Evolutionary conservation across 345 rosid genomes (phyloP).

Genomic region (Melaleuca alternifolia): DNA sequence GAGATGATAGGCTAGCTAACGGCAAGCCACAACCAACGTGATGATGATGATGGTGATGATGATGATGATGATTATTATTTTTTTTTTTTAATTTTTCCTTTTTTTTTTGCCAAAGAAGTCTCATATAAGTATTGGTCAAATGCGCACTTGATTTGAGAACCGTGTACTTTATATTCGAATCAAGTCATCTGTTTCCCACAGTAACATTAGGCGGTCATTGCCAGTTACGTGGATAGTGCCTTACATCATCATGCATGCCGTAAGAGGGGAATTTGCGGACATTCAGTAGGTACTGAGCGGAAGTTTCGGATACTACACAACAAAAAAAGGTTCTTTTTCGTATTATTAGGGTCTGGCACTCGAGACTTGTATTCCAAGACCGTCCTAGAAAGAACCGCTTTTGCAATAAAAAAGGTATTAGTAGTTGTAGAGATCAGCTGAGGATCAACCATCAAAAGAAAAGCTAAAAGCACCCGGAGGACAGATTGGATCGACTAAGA

Average conservation of each 20-base stretch:
- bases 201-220: neutral
- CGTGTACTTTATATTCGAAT: neutral
- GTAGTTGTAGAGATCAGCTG: neutral
- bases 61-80: neutral
- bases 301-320: neutral
- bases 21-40: neutral
- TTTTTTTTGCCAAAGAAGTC: neutral
- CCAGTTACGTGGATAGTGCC: neutral
- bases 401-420: neutral
- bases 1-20: neutral
- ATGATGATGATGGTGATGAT: neutral
- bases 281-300: neutral
- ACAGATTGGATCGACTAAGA: neutral
- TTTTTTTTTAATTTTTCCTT: neutral
- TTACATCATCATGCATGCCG: neutral
- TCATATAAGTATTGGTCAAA: neutral
- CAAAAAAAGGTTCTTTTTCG: neutral
- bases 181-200: neutral
- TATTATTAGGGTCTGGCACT: neutral
- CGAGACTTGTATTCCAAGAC: neutral
- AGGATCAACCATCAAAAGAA: neutral
- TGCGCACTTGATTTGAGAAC: neutral
- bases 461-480: neutral
- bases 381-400: neutral
- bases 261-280: neutral